Percentiles rank a stretch among this genome's conserved stretches.
Evolutionary conservation across 495 filamentous ascomycete species (phyloP).

Genomic region (Neurospora africana): DNA sequence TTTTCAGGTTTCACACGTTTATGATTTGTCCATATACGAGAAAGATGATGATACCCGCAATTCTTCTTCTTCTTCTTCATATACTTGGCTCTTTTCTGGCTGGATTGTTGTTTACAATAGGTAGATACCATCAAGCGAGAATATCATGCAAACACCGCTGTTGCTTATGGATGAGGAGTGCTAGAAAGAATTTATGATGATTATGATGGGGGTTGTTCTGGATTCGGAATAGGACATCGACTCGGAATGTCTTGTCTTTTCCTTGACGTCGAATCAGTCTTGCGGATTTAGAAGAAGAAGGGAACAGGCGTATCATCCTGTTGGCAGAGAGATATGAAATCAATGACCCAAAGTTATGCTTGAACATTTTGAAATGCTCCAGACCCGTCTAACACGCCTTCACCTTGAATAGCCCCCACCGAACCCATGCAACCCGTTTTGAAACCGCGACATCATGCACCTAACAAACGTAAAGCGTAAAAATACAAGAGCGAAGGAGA

Average conservation of each 20-base stretch:
- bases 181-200: not conserved
- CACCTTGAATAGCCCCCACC: not conserved
- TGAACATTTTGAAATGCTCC: not conserved
- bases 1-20: not conserved
- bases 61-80: not conserved
- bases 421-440: not conserved
- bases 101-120: not conserved
- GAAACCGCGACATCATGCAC: not conserved
- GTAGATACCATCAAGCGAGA: not conserved
- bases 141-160: not conserved
- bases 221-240: not conserved
- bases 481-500: not conserved
- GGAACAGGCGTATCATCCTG: not conserved
- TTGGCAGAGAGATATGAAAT: not conserved
- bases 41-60: not conserved
- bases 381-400: not conserved
- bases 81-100: not conserved
- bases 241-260: too few species aligned
- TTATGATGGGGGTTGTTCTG: not conserved
- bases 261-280: too few species aligned
- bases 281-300: not conserved
- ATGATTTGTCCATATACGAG: not conserved
- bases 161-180: not conserved
- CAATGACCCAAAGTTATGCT: not conserved
- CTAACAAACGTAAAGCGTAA: not conserved